Base-by-base conservation (phyloP, 257 asterid genomes). In the Solanum tarapatanum region DNA sequence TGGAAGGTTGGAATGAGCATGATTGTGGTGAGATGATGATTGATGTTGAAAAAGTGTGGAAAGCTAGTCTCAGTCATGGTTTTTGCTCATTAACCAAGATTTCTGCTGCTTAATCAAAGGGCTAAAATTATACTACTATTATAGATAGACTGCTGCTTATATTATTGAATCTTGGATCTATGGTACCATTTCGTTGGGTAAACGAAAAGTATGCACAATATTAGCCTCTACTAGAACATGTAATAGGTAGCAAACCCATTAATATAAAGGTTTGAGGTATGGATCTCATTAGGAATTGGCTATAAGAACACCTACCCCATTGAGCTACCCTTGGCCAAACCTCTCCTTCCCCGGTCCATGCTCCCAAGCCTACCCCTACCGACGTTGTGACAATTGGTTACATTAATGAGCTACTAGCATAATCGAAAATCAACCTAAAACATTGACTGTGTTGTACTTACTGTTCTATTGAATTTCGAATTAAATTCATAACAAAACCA, bases 21-120 rank as follows among this genome's bases (percentile, higher is more conserved):
- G 99, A 96, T 77, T 94, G 96, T 64, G 99, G 99, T 14, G 91
- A 92, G 83, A 91, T 77, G 90, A 94, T 94, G 91, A 75, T 95
- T 87, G 87, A 93, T 35, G 75, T 91, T 64, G 93, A 92, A 0
- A 92, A 91, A 72, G 92, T 91, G 13, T 95, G 99, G 98, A 64
- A 93, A 90, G 95, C 97, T 19, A 88, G 91, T 79, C 93, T 95
- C 1, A 84, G 88, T 8, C 97, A 95, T 83, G 99, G 98, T 5
- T 96, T 96, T 84, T 93, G 93, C 4, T 97, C 97, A 33, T 83
- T 92, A 16, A 82, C 37, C 6, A 45, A 26, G 28, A 23, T 36
- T 45, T 30, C 35, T 35, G 55, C 48, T 83, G 33, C 86, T 58
- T 83, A 83, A 51, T 55, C 24, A 19, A 55, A 55, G 24, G 64